Evolutionary conservation across 1,284 basidiomycete species (phyloP), one percentile per base, ranked within the genome.

Genomic region (Earliella scabrosa): DNA sequence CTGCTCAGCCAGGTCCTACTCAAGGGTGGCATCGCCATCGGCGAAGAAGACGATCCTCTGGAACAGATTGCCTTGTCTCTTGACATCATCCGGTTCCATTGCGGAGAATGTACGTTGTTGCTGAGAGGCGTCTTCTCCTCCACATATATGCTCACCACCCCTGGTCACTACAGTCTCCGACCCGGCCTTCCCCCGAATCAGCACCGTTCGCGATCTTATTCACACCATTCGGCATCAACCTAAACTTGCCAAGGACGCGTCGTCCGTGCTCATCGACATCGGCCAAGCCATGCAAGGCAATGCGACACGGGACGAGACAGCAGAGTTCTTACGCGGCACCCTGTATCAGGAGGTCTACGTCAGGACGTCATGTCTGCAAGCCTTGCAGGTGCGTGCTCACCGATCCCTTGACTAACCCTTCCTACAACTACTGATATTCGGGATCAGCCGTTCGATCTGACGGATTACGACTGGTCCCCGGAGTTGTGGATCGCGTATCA

Each of bases 401-500:
- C 2, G n/a, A 24, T 36, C 45, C 24, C 56, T 6, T 29, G 21
- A 43, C 31, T 31, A 39, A 31, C 20, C 29, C 23, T 21, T 26
- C 9, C 9, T 23, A 23, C 24, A 5, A 9, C 16, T 35, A 20
- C 45, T 5, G 23, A 9, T 26, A 3, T 6, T 10, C 11, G n/a
- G 14, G 8, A 7, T 36, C 57, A 97, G 92, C 90, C 95, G 0
- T 90, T 99, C 64, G 97, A 99, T 75, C 72, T 99, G 40, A 99
- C 96, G 0, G 96, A 98, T 50, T 73, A 95, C 39, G 95, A 97
- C 59, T 99, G 95, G 89, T 93, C 90, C 6, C 83, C 92, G 1
- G 88, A 93, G 70, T 74, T 99, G 0, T 95, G 93, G 87, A 83
- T 98, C 35, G 92, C 92, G 3, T 89, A 85, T 59, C 94, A 98